Conservation (phyloP, 352 stramenopile genomes). For the Globisporangium echinulatum region DNA sequence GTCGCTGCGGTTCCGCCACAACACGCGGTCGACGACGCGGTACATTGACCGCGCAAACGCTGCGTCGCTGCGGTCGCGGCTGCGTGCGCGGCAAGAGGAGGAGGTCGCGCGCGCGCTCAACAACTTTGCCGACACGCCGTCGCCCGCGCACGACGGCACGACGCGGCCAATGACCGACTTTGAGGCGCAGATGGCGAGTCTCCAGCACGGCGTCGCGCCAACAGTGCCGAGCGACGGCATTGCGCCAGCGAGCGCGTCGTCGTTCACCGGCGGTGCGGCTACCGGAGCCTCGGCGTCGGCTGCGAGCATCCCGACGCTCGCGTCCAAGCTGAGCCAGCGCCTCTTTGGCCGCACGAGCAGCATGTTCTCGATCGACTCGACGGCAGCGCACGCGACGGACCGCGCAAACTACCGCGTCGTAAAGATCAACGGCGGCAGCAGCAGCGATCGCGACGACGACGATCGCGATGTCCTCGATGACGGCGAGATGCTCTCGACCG, state of each 20-base stretch:
- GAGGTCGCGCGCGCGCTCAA: conserved; percentile 27
- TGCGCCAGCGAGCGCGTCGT: conserved; percentile 7
- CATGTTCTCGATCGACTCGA: conserved; percentile 57
- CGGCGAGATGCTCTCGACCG: conserved; percentile 10
- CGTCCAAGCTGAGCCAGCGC: conserved; percentile 26
- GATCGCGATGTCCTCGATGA: not conserved
- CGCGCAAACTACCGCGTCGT: conserved; percentile 64
- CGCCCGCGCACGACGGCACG: conserved; percentile 13
- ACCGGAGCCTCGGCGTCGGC: not conserved
- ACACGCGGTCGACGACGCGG: conserved; percentile 63
- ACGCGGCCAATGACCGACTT: conserved; percentile 37
- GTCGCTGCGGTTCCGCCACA: conserved; percentile 63
- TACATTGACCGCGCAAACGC: conserved; percentile 76
- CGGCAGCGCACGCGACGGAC: conserved; percentile 4
- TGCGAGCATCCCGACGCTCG: conserved; percentile 13
- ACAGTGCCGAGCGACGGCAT: conserved; percentile 6
- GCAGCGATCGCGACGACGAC: not conserved
- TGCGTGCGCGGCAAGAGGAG: conserved; percentile 48
- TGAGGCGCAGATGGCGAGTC: conserved; percentile 37
- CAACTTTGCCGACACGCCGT: conserved; percentile 22
- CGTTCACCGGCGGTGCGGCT: conserved; percentile 6
- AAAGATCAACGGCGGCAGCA: conserved; percentile 54
- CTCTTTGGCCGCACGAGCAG: conserved; percentile 40
- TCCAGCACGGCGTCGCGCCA: not conserved
- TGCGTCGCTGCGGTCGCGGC: conserved; percentile 39